A percentile compares a stretch with the other conserved stretches of the same genome.
phyloP scores from a whole-genome alignment of 2,329 filamentous ascomycete genomes.

The Cordyceps farinosa region DNA sequence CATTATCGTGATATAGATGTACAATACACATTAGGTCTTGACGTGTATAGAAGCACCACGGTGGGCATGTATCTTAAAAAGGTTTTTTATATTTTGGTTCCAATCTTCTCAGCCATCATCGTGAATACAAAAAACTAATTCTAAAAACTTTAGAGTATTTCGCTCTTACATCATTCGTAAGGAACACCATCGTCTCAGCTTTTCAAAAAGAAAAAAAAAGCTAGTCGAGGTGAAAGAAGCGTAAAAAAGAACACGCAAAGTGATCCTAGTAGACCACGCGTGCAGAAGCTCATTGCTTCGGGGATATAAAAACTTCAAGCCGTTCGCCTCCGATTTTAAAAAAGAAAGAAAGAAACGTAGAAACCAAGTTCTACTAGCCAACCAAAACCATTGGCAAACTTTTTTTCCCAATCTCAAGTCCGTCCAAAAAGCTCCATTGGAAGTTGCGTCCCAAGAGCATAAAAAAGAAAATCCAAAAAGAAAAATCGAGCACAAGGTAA shows the following conservation, averaged over 20 bases:
- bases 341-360: conserved; percentile 22
- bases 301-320: conserved; percentile 9
- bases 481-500: background rate
- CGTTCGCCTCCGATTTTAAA: conserved; percentile 6
- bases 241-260: background rate
- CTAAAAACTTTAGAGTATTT: background rate
- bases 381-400: conserved; percentile 1
- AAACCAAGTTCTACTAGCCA: conserved; percentile 5
- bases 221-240: conserved; percentile 7
- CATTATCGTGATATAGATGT: no score
- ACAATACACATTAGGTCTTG: no score
- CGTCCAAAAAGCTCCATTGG: conserved; percentile 12
- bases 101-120: background rate
- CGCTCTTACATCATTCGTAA: conserved; percentile 18
- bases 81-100: background rate
- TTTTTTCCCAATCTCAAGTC: conserved; percentile 8
- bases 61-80: background rate
- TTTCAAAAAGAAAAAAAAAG: background rate
- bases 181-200: background rate
- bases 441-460: background rate
- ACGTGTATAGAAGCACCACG: background rate
- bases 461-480: conserved; percentile 3
- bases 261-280: background rate
- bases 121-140: conserved; percentile 5
- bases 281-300: background rate